phyloP scores from a whole-genome alignment of 192 early-diverging fungal genomes.

The Coemansia sp. region DNA sequence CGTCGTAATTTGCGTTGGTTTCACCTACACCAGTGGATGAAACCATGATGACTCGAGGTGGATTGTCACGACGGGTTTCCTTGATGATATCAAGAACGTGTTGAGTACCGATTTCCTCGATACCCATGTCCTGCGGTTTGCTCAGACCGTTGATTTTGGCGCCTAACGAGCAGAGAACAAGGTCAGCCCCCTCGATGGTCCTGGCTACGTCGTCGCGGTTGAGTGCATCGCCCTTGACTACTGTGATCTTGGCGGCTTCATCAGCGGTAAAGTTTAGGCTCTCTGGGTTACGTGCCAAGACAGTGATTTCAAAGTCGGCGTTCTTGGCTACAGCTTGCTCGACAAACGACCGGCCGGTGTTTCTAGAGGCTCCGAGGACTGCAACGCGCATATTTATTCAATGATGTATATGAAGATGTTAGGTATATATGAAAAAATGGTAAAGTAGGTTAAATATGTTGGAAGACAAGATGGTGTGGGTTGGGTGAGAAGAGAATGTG shows the following conservation, averaged over 20 bases:
- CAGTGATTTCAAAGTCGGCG: conserved; percentile 12
- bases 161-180: conserved; percentile 38
- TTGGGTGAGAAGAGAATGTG: no score
- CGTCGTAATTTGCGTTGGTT: conserved; percentile 14
- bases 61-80: conserved; percentile 12
- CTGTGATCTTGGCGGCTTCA: conserved; percentile 24
- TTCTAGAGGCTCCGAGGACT: conserved; percentile 34
- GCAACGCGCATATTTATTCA: conserved; percentile 18
- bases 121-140: conserved; percentile 15
- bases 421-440: no score
- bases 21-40: conserved; percentile 39
- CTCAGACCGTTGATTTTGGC: conserved; percentile 13
- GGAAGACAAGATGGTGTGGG: no score
- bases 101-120: conserved; percentile 15
- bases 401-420: background rate
- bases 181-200: conserved; percentile 35
- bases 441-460: no score
- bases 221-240: conserved; percentile 46
- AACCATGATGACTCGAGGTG: conserved; percentile 37
- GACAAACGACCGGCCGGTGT: conserved; percentile 35
- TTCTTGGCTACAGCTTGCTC: conserved; percentile 25
- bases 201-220: conserved; percentile 21
- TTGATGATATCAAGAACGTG: conserved; percentile 20
- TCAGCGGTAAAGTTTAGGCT: conserved; percentile 38
- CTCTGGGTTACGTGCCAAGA: conserved; percentile 37